Evolutionary conservation across 257 asterid species (phyloP), one percentile per base, ranked within the genome.

Genomic region (Rehmannia glutinosa): DNA sequence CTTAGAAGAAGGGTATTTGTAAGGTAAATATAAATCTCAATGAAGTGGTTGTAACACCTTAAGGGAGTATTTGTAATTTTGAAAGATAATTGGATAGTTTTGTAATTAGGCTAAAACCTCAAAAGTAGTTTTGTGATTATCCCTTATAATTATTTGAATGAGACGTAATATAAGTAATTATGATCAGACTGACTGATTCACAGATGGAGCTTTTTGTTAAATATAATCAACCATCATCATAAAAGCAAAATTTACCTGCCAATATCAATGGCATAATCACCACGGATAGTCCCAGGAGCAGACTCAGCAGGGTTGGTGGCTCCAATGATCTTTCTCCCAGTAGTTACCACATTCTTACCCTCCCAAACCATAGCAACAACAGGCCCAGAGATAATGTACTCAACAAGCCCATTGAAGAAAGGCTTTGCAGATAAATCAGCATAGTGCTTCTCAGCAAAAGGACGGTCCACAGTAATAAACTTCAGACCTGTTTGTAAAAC

Each of bases 301-400:
- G 99, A 90, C 23, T 90, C 92, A 27, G 89, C 84, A 17, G 97
- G 99, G 87, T 90, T 93, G 38, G 99, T 93, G 17, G 97, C 97
- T 49, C 99, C 97, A 67, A 93, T 93, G 79, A 93, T 86, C 86
- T 85, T 90, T 69, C 99, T 88, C 46, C 99, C 99, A 0, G 97
- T 93, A 28, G 86, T 17, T 3, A 93, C 99, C 6, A 88, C 97
- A 62, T 77, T 77, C 89, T 88, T 93, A 5, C 99, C 99, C 74
- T 88, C 97, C 99, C 96, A 93, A 64, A 93, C 97, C 96, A 93
- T 90, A 1, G 97, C 99, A 62, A 86, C 95, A 55, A 93, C 97
- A 2, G 99, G 96, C 24, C 99, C 97, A n/a, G 96, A 90, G 57
- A 88, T 59, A 32, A 90, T 93, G 88, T 90, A 93, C 71, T 90